Conservation (phyloP, 441 rosid species). For the Arabidopsis lyrata region DNA sequence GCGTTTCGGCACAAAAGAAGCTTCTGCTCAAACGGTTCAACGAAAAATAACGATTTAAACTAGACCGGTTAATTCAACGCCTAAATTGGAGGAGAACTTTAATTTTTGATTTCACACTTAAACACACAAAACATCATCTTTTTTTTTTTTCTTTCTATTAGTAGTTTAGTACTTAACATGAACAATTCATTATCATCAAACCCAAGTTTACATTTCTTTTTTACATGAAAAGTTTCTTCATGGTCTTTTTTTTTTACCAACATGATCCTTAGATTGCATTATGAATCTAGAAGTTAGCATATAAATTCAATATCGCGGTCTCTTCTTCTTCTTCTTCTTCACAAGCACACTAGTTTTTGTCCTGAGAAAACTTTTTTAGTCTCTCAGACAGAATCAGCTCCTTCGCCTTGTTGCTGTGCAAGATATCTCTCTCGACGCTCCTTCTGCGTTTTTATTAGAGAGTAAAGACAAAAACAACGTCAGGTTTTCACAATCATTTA, state of each 20-base stretch:
- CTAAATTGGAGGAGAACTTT: not conserved
- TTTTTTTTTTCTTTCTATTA: not conserved
- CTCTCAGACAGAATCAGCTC: constrained; percentile 54
- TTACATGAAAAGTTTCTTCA: constrained; percentile 36
- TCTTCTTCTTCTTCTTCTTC: constrained; percentile 33
- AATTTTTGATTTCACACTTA: not conserved
- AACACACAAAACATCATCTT: not conserved
- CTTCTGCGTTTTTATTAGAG: constrained; percentile 34
- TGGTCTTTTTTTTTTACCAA: constrained; percentile 26
- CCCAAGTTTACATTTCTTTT: constrained; percentile 36
- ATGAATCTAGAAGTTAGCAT: constrained; percentile 40
- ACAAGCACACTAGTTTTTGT: constrained; percentile 21
- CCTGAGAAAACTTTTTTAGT: constrained; percentile 19
- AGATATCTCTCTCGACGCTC: constrained; percentile 62
- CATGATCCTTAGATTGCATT: constrained; percentile 36
- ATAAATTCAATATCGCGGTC: constrained; percentile 35
- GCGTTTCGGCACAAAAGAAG: not conserved
- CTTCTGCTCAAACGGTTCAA: not conserved
- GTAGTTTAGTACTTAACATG: constrained; percentile 16
- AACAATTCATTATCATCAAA: constrained; percentile 38
- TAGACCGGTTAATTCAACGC: not conserved
- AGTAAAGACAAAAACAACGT: constrained; percentile 2
- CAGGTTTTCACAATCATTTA: not conserved
- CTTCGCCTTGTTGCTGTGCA: constrained; percentile 70
- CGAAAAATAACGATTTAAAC: not conserved